A percentile compares a stretch with the other conserved stretches of the same genome.
Evolutionary conservation across 2,329 filamentous ascomycete species (phyloP).

Genomic region (Fusarium xyrophilum): DNA sequence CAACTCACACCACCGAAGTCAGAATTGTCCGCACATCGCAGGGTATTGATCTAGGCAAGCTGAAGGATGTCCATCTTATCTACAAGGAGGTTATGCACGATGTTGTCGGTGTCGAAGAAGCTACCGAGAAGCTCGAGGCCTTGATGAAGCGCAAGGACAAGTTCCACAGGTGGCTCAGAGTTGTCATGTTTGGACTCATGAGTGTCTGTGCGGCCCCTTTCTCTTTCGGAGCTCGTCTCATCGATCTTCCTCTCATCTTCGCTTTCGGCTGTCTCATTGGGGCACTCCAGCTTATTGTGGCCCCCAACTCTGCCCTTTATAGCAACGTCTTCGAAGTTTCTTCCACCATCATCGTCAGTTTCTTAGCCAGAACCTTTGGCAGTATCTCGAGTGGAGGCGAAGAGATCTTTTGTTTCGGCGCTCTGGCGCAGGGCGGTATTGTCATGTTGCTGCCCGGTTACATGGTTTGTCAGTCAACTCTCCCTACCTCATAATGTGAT

Average conservation of each 20-base stretch:
- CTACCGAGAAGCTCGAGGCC: conserved; percentile 58
- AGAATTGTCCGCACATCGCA: conserved; percentile 66
- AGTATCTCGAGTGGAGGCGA: conserved; percentile 56
- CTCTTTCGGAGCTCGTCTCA: conserved; percentile 72
- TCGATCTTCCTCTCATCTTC: conserved; percentile 77
- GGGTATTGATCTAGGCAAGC: conserved; percentile 66
- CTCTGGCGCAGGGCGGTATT: conserved; percentile 69
- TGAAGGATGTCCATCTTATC: conserved; percentile 66
- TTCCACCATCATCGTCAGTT: conserved; percentile 67
- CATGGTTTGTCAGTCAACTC: conserved; percentile 56
- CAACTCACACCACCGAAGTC: conserved; percentile 71
- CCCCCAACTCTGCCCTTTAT: conserved; percentile 72
- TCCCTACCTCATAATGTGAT: not conserved
- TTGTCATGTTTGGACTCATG: conserved; percentile 74
- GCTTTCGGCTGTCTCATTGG: conserved; percentile 74
- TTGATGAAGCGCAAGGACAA: conserved; percentile 63
- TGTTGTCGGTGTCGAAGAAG: conserved; percentile 64
- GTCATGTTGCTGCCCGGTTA: conserved; percentile 72
- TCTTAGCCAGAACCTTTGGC: conserved; percentile 67
- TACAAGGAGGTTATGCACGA: conserved; percentile 72
- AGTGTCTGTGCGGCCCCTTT: conserved; percentile 76
- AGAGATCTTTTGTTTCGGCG: conserved; percentile 69
- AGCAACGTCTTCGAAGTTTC: conserved; percentile 70
- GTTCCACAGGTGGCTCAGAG: conserved; percentile 58
- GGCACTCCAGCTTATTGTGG: conserved; percentile 72